Evolutionary conservation across 225 moss, liverwort and hornwort genomes (phyloP).

Genomic region (Marchantia paleacea): DNA sequence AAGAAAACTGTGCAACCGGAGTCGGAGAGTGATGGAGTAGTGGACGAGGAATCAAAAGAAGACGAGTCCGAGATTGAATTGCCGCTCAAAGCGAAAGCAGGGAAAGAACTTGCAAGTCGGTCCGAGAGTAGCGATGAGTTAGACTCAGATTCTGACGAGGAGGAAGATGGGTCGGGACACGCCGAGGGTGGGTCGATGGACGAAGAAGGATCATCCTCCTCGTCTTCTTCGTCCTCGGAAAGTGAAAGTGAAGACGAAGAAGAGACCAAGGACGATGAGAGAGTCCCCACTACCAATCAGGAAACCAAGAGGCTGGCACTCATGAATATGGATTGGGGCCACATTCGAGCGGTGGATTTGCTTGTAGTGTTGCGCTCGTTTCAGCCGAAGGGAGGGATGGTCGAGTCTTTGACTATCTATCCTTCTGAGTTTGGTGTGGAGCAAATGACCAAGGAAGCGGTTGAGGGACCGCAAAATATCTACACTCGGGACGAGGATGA

Average conservation of each 20-base stretch:
- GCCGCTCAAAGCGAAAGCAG: conserved; percentile 22
- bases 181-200: conserved; percentile 25
- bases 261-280: conserved; percentile 53
- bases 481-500: conserved; percentile 66
- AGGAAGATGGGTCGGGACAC: conserved; percentile 17
- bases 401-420: conserved; percentile 60
- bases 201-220: conserved; percentile 34
- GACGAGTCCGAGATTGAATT: conserved; percentile 19
- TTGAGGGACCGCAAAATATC: conserved; percentile 66
- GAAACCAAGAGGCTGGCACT: conserved; percentile 81
- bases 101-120: neutral
- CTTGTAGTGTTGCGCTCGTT: conserved; percentile 86
- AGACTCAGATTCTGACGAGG: neutral
- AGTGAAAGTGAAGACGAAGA: conserved; percentile 53
- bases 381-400: conserved; percentile 64
- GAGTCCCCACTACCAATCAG: conserved; percentile 57
- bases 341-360: conserved; percentile 77
- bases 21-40: conserved; percentile 1
- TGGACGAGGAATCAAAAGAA: conserved; percentile 17
- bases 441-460: conserved; percentile 70
- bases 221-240: conserved; percentile 77
- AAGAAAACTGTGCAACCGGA: neutral
- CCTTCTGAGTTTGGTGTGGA: conserved; percentile 90
- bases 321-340: conserved; percentile 98
- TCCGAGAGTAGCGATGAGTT: neutral